A percentile compares a stretch with the other conserved stretches of the same genome.
phyloP scores from a whole-genome alignment of 2,329 filamentous ascomycete species.

The Colletotrichum sp. region DNA sequence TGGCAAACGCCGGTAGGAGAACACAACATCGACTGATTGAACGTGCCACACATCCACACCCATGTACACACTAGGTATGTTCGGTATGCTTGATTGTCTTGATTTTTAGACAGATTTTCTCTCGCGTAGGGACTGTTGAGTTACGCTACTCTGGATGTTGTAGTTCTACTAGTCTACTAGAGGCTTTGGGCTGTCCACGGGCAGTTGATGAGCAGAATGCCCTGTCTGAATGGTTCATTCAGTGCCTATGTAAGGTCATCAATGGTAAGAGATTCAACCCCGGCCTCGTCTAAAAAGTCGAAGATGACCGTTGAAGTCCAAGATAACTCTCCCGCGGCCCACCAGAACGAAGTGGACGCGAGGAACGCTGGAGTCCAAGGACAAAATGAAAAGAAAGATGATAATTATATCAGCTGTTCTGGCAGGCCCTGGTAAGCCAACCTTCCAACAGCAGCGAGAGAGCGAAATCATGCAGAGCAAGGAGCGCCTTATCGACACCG shows the following conservation, averaged over 20 bases:
- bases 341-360: background rate
- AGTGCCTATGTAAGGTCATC: background rate
- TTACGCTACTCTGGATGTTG: accelerated
- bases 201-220: too few relatives aligned
- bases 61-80: background rate
- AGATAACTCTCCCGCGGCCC: background rate
- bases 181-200: background rate
- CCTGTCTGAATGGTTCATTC: background rate
- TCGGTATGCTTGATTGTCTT: background rate
- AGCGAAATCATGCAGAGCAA: background rate
- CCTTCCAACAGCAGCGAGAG: background rate
- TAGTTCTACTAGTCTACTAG: background rate
- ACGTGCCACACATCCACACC: background rate
- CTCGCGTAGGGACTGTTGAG: background rate
- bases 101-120: background rate
- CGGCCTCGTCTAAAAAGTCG: background rate
- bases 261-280: background rate
- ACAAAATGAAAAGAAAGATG: background rate
- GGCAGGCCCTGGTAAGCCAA: background rate
- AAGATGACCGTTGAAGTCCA: background rate
- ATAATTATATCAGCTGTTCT: background rate
- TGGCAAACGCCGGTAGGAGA: background rate
- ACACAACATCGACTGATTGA: background rate
- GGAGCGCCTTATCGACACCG: background rate
- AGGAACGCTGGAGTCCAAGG: background rate